Evolutionary conservation across 495 filamentous ascomycete genomes (phyloP).

Genomic region (Pyrenula massariospora): DNA sequence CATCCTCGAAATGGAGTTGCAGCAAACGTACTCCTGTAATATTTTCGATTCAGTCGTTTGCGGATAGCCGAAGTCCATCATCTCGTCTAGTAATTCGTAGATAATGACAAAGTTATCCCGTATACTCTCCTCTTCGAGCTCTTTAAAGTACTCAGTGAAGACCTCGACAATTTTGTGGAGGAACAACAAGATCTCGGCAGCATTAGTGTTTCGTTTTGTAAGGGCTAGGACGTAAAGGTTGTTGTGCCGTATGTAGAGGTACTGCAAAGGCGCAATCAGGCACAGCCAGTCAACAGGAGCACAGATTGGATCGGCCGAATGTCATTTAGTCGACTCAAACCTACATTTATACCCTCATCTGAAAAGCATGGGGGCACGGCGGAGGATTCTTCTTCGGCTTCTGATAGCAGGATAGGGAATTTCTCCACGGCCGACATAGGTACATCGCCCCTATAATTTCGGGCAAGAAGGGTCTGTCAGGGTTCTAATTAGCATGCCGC

Average conservation of each 20-base stretch:
- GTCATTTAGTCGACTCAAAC: too few relatives aligned
- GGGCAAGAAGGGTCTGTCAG: constrained; percentile 82
- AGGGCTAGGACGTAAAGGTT: constrained; percentile 98
- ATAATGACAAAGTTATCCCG: constrained; percentile 99
- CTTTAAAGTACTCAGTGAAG: constrained; percentile 99
- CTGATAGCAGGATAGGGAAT: constrained; percentile 91
- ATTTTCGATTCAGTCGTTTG: constrained; percentile 99
- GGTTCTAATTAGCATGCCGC: constrained; percentile 17
- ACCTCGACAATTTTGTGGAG: constrained; percentile 97
- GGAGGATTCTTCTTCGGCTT: constrained; percentile 98
- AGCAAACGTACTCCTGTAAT: constrained; percentile 63
- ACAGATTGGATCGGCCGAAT: too few relatives aligned
- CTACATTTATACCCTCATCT: constrained; percentile 93
- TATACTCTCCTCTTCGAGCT: constrained; percentile 97
- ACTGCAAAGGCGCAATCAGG: too few relatives aligned
- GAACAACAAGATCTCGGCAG: constrained; percentile 95
- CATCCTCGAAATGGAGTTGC: not conserved
- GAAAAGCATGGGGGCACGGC: constrained; percentile 98
- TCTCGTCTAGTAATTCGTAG: constrained; percentile 97
- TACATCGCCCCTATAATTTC: constrained; percentile 98
- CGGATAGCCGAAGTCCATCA: constrained; percentile 99
- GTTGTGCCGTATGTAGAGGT: constrained; percentile 98
- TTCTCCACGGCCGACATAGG: constrained; percentile 99
- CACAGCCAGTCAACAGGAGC: too few relatives aligned
- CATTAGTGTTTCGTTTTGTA: constrained; percentile 98